Evolutionary conservation across 2,329 filamentous ascomycete species (phyloP).

Genomic region (Cladosporium halotolerans): DNA sequence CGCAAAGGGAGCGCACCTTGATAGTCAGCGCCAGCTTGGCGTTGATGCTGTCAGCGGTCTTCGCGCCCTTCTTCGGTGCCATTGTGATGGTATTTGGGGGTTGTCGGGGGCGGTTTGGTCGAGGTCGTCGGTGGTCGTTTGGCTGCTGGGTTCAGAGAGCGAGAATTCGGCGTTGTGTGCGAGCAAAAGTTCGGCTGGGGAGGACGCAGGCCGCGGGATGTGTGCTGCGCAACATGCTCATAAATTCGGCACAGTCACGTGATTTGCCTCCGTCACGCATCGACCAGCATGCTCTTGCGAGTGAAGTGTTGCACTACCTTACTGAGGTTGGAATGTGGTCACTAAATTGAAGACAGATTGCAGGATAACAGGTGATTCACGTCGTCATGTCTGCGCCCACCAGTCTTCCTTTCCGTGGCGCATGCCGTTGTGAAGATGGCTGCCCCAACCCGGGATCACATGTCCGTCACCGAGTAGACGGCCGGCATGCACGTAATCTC

Average conservation of each 20-base stretch:
- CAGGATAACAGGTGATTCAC: no score
- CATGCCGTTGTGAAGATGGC: neutral
- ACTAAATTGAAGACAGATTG: no score
- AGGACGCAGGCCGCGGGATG: neutral
- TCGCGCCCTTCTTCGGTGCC: slow-evolving; percentile 76
- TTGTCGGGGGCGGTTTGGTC: slow-evolving; percentile 7
- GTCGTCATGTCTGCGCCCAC: no score
- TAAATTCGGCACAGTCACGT: no score
- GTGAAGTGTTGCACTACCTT: no score
- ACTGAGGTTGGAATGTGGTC: no score
- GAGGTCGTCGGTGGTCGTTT: slow-evolving; percentile 12
- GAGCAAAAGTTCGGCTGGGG: slow-evolving; percentile 4
- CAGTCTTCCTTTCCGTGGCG: no score
- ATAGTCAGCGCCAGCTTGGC: slow-evolving; percentile 53
- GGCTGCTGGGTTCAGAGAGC: slow-evolving; percentile 2
- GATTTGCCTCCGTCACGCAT: no score
- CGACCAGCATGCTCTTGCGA: no score
- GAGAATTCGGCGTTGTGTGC: neutral
- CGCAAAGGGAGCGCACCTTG: slow-evolving; percentile 23
- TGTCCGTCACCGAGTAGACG: neutral
- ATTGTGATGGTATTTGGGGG: slow-evolving; percentile 42
- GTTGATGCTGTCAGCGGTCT: slow-evolving; percentile 76
- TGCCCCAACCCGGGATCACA: neutral
- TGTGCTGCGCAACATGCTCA: no score
- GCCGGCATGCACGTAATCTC: neutral